Evolutionary conservation across 1,284 basidiomycete genomes (phyloP).

Genomic region (Takashimella koratensis): DNA sequence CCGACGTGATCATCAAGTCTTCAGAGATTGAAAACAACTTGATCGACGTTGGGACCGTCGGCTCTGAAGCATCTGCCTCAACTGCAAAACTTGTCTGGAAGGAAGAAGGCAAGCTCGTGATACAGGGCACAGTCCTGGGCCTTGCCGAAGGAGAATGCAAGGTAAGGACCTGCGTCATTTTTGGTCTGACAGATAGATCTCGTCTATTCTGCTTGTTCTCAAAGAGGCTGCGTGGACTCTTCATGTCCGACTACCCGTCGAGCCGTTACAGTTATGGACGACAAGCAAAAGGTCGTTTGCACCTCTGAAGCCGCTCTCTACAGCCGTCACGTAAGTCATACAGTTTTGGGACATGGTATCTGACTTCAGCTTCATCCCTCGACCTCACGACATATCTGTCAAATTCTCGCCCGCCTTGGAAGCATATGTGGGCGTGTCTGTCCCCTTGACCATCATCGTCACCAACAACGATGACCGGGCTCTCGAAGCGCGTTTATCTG

Average conservation of each 20-base stretch:
- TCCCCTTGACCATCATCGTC: constrained; percentile 64
- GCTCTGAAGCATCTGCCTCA: background rate
- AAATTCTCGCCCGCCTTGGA: constrained; percentile 59
- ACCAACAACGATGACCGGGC: constrained; percentile 64
- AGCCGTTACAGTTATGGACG: constrained; percentile 20
- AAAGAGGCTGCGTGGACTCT: constrained; percentile 34
- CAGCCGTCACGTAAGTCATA: constrained; percentile 16
- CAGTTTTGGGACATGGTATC: too few species aligned
- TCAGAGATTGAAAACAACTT: background rate
- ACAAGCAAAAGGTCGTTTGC: constrained; percentile 10
- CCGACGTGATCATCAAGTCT: constrained; percentile 22
- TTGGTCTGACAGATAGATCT: constrained; percentile 17
- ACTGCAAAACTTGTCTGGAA: constrained; percentile 12
- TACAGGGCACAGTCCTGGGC: constrained; percentile 17
- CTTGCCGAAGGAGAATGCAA: constrained; percentile 19
- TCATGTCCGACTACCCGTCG: constrained; percentile 20
- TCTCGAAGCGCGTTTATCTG: constrained; percentile 65
- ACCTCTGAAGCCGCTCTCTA: constrained; percentile 17
- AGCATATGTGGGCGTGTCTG: constrained; percentile 72
- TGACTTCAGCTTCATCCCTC: constrained; percentile 58
- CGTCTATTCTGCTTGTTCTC: constrained; percentile 23
- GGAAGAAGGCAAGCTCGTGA: constrained; percentile 10
- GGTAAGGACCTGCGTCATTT: constrained; percentile 18
- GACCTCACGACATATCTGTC: constrained; percentile 59
- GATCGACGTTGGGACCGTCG: constrained; percentile 6